phyloP scores from a whole-genome alignment of 192 early-diverging fungal species.

The Coemansia sp. region DNA sequence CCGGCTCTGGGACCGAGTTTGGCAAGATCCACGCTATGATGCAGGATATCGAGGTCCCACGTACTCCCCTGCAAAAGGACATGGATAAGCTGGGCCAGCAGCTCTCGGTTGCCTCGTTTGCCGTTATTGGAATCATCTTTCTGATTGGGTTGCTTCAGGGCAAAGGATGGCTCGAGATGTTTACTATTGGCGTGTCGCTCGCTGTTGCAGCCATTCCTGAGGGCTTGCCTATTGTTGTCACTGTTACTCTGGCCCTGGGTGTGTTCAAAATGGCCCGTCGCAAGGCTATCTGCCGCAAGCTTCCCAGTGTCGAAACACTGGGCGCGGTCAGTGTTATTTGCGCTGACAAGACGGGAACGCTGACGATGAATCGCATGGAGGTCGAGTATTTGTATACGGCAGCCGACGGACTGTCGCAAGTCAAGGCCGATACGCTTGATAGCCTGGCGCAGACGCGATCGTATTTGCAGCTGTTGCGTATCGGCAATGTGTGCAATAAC shows the following conservation, averaged over 20 bases:
- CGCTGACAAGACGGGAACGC: conserved; percentile 94
- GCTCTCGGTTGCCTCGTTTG: conserved; percentile 74
- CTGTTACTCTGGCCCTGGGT: conserved; percentile 89
- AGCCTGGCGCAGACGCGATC: conserved; percentile 29
- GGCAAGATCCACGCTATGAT: conserved; percentile 92
- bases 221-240: conserved; percentile 95
- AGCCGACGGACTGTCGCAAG: conserved; percentile 38
- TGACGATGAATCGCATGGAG: conserved; percentile 96
- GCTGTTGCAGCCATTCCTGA: conserved; percentile 99
- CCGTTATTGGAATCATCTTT: conserved; percentile 69
- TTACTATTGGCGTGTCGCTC: conserved; percentile 85
- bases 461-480: conserved; percentile 49
- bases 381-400: conserved; percentile 78
- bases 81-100: conserved; percentile 82
- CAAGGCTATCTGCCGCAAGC: conserved; percentile 91
- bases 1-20: conserved; percentile 87
- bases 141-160: conserved; percentile 86
- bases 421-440: conserved; percentile 27
- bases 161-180: conserved; percentile 90
- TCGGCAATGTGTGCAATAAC: conserved; percentile 92
- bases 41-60: conserved; percentile 86
- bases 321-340: conserved; percentile 95
- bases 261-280: conserved; percentile 90
- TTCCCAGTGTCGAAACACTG: conserved; percentile 91
- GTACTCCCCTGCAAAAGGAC: conserved; percentile 89